Conservation (phyloP, 2,329 filamentous ascomycete species). For the Hortaea sp. region DNA sequence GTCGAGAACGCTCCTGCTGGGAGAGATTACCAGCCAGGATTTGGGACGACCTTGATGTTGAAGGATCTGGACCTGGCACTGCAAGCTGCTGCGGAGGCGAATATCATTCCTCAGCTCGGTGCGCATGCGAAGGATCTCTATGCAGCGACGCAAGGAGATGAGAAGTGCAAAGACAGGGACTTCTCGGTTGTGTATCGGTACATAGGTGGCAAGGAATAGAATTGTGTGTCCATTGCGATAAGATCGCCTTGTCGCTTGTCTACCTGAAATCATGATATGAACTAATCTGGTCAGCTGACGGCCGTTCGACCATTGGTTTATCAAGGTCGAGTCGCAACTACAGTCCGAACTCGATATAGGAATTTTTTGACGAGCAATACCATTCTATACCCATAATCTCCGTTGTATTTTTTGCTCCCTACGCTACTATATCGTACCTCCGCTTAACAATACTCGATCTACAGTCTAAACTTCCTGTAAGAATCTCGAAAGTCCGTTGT, state of each 20-base stretch:
- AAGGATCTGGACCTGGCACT: constrained; percentile 42
- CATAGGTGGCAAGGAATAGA: background rate
- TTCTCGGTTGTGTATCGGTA: constrained; percentile 43
- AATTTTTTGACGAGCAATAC: too few relatives aligned
- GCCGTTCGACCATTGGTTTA: too few relatives aligned
- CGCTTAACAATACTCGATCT: too few relatives aligned
- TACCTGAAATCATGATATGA: too few relatives aligned
- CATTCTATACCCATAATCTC: too few relatives aligned
- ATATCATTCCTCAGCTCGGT: constrained; percentile 36
- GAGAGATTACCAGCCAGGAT: constrained; percentile 53
- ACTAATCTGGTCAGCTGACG: background rate
- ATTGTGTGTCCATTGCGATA: background rate
- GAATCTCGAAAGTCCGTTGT: too few relatives aligned
- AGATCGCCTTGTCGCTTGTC: too few relatives aligned
- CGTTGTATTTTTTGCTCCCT: too few relatives aligned
- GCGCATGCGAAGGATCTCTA: constrained; percentile 37
- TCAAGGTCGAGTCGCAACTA: too few relatives aligned
- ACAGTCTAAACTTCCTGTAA: too few relatives aligned
- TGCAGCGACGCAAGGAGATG: constrained; percentile 32
- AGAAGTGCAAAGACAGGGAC: constrained; percentile 38
- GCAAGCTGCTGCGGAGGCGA: constrained; percentile 34
- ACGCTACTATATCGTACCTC: too few relatives aligned
- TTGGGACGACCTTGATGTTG: constrained; percentile 40
- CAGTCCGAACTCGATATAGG: too few relatives aligned
- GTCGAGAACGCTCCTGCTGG: constrained; percentile 64